phyloP scores from a whole-genome alignment of 805 yeast genomes.

The Komagataella pastoris region DNA sequence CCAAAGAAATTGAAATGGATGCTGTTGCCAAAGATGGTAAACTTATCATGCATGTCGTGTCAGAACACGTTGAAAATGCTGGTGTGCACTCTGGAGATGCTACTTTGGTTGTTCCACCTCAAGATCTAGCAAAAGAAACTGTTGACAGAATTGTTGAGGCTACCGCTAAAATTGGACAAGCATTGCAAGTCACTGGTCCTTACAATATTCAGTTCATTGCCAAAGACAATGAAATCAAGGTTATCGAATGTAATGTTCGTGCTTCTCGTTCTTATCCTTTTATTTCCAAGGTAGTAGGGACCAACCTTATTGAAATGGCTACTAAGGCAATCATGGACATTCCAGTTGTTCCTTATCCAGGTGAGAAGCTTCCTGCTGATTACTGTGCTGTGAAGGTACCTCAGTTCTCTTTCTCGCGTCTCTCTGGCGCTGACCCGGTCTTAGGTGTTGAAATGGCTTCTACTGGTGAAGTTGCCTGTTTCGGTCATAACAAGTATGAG shows the following conservation, averaged over 20 bases:
- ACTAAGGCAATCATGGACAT: conserved; percentile 88
- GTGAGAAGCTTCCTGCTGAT: conserved; percentile 77
- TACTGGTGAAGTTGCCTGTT: conserved; percentile 96
- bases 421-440: conserved; percentile 96
- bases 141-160: conserved; percentile 87
- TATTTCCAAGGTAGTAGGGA: conserved; percentile 93
- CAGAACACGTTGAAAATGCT: conserved; percentile 97
- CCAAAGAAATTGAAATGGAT: conserved; percentile 97
- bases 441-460: conserved; percentile 99
- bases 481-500: conserved; percentile 93
- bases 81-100: conserved; percentile 99
- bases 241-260: conserved; percentile 95
- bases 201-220: conserved; percentile 96
- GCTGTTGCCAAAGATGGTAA: conserved; percentile 95
- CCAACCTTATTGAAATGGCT: conserved; percentile 93
- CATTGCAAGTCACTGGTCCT: conserved; percentile 94
- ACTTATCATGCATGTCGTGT: conserved; percentile 91
- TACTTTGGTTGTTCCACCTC: conserved; percentile 93
- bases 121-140: conserved; percentile 84
- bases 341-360: conserved; percentile 84
- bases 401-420: conserved; percentile 92
- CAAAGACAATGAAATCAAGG: conserved; percentile 90
- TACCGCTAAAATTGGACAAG: conserved; percentile 91
- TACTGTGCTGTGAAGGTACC: conserved; percentile 96
- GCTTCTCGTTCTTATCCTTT: conserved; percentile 99